phyloP scores from a whole-genome alignment of 2,329 filamentous ascomycete species.

The Claviceps sp. region DNA sequence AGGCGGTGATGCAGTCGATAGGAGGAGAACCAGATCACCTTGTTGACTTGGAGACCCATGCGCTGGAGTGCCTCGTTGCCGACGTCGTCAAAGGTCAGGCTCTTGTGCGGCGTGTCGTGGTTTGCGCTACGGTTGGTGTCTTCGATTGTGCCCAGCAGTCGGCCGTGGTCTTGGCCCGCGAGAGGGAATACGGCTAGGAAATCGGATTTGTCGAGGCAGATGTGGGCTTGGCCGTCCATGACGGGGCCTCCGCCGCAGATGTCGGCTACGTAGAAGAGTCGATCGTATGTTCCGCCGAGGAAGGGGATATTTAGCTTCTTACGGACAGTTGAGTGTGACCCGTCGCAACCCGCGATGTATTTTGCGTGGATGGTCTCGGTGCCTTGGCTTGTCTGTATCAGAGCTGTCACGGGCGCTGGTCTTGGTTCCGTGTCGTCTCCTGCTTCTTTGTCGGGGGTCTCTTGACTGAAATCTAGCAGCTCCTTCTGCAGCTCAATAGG shows the following conservation, averaged over 20 bases:
- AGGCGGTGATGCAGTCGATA: conserved; percentile 1
- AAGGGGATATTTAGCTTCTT: conserved; percentile 1
- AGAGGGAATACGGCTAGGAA: conserved; percentile 1
- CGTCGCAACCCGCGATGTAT: conserved; percentile 1
- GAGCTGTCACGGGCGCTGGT: conserved; percentile 17
- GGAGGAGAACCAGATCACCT: neutral
- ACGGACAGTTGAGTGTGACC: neutral
- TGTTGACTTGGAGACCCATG: neutral
- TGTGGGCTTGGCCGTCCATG: conserved; percentile 2
- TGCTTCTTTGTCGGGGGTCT: conserved; percentile 21
- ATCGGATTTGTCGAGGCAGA: conserved; percentile 1
- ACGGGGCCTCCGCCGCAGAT: neutral
- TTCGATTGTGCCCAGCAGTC: neutral
- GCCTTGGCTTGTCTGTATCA: conserved; percentile 9
- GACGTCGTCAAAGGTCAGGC: neutral
- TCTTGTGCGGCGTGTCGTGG: neutral
- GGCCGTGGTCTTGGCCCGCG: neutral
- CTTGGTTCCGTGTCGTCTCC: conserved; percentile 21
- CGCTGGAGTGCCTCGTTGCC: neutral
- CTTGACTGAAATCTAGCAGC: conserved; percentile 34
- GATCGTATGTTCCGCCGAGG: conserved; percentile 1
- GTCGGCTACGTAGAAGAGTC: conserved; percentile 1
- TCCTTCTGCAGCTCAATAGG: conserved; percentile 10
- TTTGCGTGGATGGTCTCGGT: conserved; percentile 19
- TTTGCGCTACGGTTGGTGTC: neutral